A percentile compares a stretch with the other conserved stretches of the same genome.
phyloP scores from a whole-genome alignment of 108 stramenopile species.

The Cyclostephanos invisitatus region DNA sequence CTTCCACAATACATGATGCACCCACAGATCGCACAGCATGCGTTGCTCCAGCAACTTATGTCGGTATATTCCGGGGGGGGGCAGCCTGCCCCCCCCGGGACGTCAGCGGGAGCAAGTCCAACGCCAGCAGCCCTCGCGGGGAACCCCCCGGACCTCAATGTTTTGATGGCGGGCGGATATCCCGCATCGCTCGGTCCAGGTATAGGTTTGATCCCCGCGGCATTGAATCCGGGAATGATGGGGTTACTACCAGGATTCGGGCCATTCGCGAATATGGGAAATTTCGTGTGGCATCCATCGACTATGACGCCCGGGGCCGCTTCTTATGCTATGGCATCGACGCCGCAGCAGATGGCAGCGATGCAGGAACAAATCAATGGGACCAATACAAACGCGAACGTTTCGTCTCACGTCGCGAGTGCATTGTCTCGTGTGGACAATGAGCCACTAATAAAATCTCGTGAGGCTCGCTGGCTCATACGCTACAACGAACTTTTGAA shows the following conservation, averaged over 20 bases:
- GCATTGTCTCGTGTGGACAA: too few species aligned
- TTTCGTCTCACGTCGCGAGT: background rate
- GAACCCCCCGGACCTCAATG: background rate
- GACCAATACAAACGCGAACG: background rate
- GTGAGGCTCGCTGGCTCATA: slow-evolving; percentile 12
- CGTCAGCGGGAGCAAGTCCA: slow-evolving; percentile 1
- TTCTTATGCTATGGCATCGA: slow-evolving; percentile 3
- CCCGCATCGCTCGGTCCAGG: background rate
- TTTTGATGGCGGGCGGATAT: background rate
- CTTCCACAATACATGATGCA: background rate
- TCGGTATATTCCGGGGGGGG: slow-evolving; percentile 1
- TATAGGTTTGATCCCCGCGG: background rate
- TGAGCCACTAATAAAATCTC: background rate
- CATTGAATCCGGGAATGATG: background rate
- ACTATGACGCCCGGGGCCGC: background rate
- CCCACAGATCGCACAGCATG: background rate
- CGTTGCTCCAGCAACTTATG: background rate
- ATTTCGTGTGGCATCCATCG: slow-evolving; percentile 1
- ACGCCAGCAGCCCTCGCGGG: background rate
- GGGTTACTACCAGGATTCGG: background rate
- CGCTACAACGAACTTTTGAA: slow-evolving; percentile 15
- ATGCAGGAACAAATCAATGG: slow-evolving; percentile 2
- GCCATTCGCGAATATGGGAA: background rate
- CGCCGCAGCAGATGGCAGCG: background rate
- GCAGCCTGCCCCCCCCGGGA: background rate